Evolutionary conservation across 257 asterid genomes (phyloP), one percentile per base, ranked within the genome.

Genomic region (Schizonepeta tenuifolia): DNA sequence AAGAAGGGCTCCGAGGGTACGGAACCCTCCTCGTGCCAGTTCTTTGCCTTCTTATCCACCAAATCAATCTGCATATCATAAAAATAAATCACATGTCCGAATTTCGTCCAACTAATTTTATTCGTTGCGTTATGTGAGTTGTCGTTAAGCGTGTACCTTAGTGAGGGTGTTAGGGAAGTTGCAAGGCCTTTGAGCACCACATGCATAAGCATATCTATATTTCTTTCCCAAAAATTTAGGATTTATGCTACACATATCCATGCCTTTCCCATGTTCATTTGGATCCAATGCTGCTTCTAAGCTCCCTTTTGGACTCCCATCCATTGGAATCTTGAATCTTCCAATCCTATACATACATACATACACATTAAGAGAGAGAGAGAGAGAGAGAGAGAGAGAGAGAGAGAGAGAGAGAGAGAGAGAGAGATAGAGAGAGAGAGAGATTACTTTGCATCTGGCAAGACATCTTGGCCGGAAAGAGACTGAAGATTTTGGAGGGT

Each of bases 211-310:
- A 75, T 88, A 95, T 86, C 97, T 85, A 22, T 95, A 90, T 70
- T 87, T 87, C 78, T 87, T 87, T 3, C 99, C 99, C 49, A 87
- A 67, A 71, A 75, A 87, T 50, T 41, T 31, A 61, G 95, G 98
- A 55, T 95, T 95, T 17, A 95, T 83, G 86, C 91, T 92, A 80
- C 99, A 90, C 99, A 95, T 95, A 64, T 95, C 99, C 90, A 95
- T 75, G 7, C 98, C 99, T 79, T 40, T 83, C 0, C 99, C 98
- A 82, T 95, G 99, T 54, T 95, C 97, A 59, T 87, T 75, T 67
- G 99, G 98, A 49, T 92, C 87, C 84, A 95, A 70, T 65, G 96
- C 98, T 67, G 97, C 92, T 65, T 90, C 94, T 73, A 95, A 46
- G 56, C 80, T 82, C 71, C 99, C 99, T 65, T 77, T 40, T 54